Conservation (phyloP, 2,329 filamentous ascomycete genomes). For the Kalmusia sp. region DNA sequence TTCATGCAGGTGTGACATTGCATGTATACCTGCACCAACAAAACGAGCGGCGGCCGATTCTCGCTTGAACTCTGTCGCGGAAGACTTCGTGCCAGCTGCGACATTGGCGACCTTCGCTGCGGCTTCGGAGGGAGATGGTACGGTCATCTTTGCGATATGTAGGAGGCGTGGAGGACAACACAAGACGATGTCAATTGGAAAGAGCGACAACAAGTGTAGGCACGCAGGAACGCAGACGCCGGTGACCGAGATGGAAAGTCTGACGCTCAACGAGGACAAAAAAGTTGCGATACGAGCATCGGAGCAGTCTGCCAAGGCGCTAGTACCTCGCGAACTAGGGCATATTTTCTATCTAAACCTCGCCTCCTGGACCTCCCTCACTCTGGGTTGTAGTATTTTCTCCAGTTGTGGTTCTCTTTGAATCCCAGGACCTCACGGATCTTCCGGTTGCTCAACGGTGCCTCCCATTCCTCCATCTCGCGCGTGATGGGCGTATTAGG, state of each 20-base stretch:
- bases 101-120: constrained; percentile 37
- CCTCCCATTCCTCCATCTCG: constrained; percentile 65
- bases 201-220: constrained; percentile 9
- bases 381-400: constrained; percentile 54
- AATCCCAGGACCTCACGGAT: constrained; percentile 66
- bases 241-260: constrained; percentile 1
- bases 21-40: constrained; percentile 82
- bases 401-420: constrained; percentile 65
- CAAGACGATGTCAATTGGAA: not conserved
- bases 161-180: not conserved
- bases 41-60: constrained; percentile 90
- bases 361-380: constrained; percentile 1
- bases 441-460: constrained; percentile 67
- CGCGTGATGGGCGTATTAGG: constrained; percentile 61
- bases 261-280: constrained; percentile 8
- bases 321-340: not conserved
- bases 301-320: constrained; percentile 12
- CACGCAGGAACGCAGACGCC: not conserved
- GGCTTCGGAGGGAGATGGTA: constrained; percentile 35
- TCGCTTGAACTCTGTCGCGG: constrained; percentile 73
- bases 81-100: constrained; percentile 39
- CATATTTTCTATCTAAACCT: constrained; percentile 11
- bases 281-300: constrained; percentile 14
- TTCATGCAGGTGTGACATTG: no score
- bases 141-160: constrained; percentile 26